Conservation (phyloP, 768 basidiomycete species). For the Rhizopogon rudus region DNA sequence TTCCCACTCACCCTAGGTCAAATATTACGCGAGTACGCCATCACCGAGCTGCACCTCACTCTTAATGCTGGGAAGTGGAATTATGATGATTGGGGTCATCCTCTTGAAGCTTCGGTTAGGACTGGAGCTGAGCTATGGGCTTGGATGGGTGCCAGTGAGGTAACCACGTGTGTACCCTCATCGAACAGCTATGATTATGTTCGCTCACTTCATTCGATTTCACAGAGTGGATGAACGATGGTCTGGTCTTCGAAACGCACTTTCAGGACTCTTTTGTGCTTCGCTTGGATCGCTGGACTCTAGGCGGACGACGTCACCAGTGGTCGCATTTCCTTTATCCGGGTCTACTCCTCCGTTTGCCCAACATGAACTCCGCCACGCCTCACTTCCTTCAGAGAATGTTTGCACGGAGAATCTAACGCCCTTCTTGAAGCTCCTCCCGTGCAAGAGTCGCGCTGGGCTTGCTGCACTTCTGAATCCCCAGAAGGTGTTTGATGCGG, state of each 20-base stretch:
- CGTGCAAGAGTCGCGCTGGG: conserved; percentile 87
- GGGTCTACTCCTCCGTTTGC: conserved; percentile 41
- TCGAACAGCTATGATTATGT: neutral
- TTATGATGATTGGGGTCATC: conserved; percentile 79
- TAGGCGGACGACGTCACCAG: conserved; percentile 67
- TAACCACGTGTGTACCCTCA: conserved; percentile 37
- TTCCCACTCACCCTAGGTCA: conserved; percentile 87
- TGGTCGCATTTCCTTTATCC: conserved; percentile 60
- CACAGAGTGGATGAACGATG: conserved; percentile 71
- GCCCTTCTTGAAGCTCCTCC: conserved; percentile 90
- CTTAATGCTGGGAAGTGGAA: conserved; percentile 93
- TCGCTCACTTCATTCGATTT: neutral
- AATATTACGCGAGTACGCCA: conserved; percentile 78
- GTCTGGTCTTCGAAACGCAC: conserved; percentile 80
- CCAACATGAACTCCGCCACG: conserved; percentile 63
- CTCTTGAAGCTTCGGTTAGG: conserved; percentile 69
- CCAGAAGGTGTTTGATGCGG: conserved; percentile 80
- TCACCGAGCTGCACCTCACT: conserved; percentile 84
- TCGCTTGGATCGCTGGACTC: conserved; percentile 78
- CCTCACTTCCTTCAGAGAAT: conserved; percentile 73
- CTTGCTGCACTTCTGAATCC: conserved; percentile 81
- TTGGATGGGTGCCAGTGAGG: conserved; percentile 75
- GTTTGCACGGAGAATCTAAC: conserved; percentile 99
- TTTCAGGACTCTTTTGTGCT: conserved; percentile 93
- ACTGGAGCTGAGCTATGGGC: conserved; percentile 89